A percentile compares a stretch with the other conserved stretches of the same genome.
These are phyloP conservation scores for Cudoniella acicularis DNA, from an alignment of 495 filamentous ascomycete genomes.

Conservation along the genomic window DNA sequence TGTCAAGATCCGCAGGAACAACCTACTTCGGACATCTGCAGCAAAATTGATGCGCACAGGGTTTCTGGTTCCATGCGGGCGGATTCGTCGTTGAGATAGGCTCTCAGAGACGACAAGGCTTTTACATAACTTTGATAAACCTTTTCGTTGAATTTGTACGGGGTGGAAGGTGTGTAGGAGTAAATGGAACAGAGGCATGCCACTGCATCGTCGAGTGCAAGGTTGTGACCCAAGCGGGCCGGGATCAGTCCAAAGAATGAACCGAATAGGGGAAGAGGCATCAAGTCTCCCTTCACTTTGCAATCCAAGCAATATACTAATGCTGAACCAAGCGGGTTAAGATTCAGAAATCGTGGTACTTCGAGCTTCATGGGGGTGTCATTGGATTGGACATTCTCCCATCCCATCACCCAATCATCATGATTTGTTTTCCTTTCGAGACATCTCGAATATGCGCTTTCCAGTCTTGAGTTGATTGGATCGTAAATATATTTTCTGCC, in stretches of 20 bases:
- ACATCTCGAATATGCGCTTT: background rate
- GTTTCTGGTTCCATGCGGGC: background rate
- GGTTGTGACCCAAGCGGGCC: slow-evolving; percentile 1
- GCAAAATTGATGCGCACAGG: slow-evolving; percentile 11
- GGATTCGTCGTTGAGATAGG: background rate
- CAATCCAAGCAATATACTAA: slow-evolving; percentile 6
- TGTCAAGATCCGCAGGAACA: background rate
- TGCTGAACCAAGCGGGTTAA: background rate
- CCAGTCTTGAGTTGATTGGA: background rate
- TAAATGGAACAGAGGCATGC: slow-evolving; percentile 9
- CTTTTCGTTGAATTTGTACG: background rate
- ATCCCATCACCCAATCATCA: too few relatives aligned
- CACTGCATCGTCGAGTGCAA: slow-evolving; percentile 11
- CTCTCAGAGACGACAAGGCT: slow-evolving; percentile 1
- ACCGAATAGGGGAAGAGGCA: background rate
- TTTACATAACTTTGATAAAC: slow-evolving; percentile 8
- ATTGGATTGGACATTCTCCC: too few relatives aligned
- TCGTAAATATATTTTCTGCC: background rate
- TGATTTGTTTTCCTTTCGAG: too few relatives aligned
- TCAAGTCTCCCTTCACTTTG: background rate
- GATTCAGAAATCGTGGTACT: background rate
- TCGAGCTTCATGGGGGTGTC: background rate
- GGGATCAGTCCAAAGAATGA: slow-evolving; percentile 9
- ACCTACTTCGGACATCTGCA: slow-evolving; percentile 12
- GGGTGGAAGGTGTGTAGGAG: background rate